A percentile compares a stretch with the other conserved stretches of the same genome.
Evolutionary conservation across 768 basidiomycete species (phyloP).

Genomic region (Pholiota conissans): DNA sequence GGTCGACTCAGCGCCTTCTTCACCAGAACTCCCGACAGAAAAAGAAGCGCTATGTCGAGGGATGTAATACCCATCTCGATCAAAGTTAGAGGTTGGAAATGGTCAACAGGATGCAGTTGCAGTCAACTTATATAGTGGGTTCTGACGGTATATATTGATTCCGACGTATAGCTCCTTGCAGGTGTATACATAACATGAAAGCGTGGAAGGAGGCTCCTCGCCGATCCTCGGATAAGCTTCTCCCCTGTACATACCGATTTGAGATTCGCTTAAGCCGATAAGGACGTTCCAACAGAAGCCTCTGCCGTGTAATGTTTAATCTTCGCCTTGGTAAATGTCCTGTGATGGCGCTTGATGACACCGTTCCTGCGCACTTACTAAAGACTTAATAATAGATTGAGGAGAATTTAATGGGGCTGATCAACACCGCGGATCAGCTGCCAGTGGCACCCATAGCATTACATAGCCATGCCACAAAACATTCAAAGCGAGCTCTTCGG

Average conservation of each 20-base stretch:
- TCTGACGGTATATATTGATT: not conserved
- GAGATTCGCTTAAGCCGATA: not conserved
- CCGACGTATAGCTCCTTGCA: too few relatives aligned
- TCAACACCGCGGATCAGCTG: not conserved
- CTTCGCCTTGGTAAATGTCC: too few relatives aligned
- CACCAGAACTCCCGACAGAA: slow-evolving; percentile 17
- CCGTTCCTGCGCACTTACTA: too few relatives aligned
- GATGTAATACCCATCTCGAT: slow-evolving; percentile 3
- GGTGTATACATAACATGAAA: too few relatives aligned
- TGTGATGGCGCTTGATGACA: too few relatives aligned
- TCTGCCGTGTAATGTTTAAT: too few relatives aligned
- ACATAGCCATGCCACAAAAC: too few relatives aligned
- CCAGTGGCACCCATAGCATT: not conserved
- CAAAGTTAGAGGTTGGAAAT: not conserved
- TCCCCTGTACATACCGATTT: not conserved
- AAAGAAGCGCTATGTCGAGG: slow-evolving; percentile 17
- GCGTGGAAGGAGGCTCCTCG: slow-evolving; percentile 7
- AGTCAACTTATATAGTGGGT: not conserved
- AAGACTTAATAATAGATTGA: not conserved
- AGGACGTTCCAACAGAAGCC: not conserved
- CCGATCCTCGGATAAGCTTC: not conserved
- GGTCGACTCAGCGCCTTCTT: slow-evolving; percentile 16
- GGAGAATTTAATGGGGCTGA: not conserved
- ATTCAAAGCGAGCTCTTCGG: too few relatives aligned
- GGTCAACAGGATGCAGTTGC: not conserved